Percentiles rank a stretch among this genome's conserved stretches.
Conservation (phyloP, 352 stramenopile genomes). For the Phytophthora pisi region DNA sequence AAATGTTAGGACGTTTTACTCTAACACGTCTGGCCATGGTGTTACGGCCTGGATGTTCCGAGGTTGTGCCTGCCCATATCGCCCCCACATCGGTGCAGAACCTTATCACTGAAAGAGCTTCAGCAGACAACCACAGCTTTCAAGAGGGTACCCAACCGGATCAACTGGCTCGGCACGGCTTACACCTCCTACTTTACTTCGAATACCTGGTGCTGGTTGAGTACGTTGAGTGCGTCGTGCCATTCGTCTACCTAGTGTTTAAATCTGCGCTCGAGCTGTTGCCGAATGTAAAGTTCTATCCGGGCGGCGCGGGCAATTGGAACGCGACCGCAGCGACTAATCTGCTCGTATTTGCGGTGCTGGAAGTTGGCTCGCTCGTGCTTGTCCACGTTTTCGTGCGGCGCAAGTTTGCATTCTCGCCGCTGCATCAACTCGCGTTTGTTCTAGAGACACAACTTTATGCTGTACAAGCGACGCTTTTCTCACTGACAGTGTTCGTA, state of each 20-base stretch:
- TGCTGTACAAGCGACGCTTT: background rate
- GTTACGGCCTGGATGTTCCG: no score
- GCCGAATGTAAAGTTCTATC: conserved; percentile 36
- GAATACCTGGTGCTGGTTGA: conserved; percentile 20
- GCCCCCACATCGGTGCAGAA: no score
- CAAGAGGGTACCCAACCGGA: no score
- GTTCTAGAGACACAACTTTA: background rate
- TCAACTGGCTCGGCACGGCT: no score
- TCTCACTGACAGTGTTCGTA: background rate
- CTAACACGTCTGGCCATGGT: no score
- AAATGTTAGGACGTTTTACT: no score
- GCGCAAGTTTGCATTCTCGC: conserved; percentile 2
- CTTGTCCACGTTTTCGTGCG: background rate
- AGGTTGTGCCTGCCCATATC: no score
- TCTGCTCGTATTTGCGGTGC: conserved; percentile 21
- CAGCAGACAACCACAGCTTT: no score
- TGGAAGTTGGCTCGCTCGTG: conserved; percentile 12
- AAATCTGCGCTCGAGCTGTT: conserved; percentile 31
- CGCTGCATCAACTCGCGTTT: background rate
- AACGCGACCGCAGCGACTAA: background rate
- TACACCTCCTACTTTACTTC: conserved; percentile 19
- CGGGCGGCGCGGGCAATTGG: background rate
- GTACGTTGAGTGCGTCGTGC: conserved; percentile 22
- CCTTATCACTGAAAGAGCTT: no score
- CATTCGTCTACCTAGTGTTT: conserved; percentile 32